phyloP scores from a whole-genome alignment of 2,329 filamentous ascomycete species.

The Epichloe sylvatica region DNA sequence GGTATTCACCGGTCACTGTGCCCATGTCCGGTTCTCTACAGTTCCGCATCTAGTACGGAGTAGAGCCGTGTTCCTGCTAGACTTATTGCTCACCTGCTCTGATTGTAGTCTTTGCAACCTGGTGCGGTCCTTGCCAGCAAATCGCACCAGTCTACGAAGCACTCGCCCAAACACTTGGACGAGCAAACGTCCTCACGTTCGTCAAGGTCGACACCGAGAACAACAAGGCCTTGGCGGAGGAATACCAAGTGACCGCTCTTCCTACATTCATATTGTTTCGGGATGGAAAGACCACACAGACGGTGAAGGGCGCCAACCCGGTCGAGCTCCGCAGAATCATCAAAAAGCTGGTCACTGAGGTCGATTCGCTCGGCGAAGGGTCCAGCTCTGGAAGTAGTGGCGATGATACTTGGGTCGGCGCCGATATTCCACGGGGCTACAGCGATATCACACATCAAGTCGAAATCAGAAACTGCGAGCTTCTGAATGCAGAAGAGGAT shows the following conservation, averaged over 20 bases:
- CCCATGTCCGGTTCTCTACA: background rate
- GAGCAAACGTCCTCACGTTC: constrained; percentile 63
- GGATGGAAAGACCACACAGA: constrained; percentile 51
- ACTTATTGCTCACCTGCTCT: constrained; percentile 8
- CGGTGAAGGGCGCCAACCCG: constrained; percentile 61
- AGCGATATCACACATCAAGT: constrained; percentile 69
- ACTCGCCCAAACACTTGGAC: constrained; percentile 56
- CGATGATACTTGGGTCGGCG: constrained; percentile 54
- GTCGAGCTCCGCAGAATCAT: constrained; percentile 56
- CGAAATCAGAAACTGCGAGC: constrained; percentile 65
- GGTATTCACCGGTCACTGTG: background rate
- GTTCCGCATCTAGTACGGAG: background rate
- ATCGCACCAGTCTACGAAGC: constrained; percentile 75
- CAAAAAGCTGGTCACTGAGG: constrained; percentile 55
- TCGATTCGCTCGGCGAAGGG: constrained; percentile 37
- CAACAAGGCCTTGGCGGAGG: constrained; percentile 57
- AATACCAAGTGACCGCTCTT: constrained; percentile 61
- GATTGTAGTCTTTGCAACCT: constrained; percentile 66
- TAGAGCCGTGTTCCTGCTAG: background rate
- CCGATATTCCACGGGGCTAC: constrained; percentile 65
- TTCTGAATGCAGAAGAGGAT: constrained; percentile 73
- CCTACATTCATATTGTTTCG: constrained; percentile 90
- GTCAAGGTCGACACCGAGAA: constrained; percentile 74
- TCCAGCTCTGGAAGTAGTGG: constrained; percentile 25
- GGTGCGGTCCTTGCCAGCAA: constrained; percentile 70